phyloP scores from a whole-genome alignment of 2,329 filamentous ascomycete species.

The Didymellaceae sp. region DNA sequence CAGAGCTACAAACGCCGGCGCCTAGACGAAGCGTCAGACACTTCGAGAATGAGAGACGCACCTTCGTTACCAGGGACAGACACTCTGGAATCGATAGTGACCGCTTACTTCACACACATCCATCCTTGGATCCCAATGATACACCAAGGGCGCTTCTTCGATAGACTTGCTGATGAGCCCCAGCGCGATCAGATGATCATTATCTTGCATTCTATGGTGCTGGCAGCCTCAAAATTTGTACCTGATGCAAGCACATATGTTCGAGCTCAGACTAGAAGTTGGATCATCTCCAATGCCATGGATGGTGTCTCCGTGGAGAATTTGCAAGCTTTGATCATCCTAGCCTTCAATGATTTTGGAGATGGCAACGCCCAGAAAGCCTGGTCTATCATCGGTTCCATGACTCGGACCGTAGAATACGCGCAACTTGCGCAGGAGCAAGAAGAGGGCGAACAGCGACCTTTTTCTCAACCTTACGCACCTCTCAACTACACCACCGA shows the following conservation, averaged over 20 bases:
- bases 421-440: conserved; percentile 25
- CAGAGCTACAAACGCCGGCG: conserved; percentile 20
- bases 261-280: conserved; percentile 5
- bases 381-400: conserved; percentile 26
- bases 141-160: conserved; percentile 22
- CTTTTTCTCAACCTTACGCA: conserved; percentile 21
- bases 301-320: conserved; percentile 17
- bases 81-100: conserved; percentile 11
- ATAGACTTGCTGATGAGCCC: conserved; percentile 4
- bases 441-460: conserved; percentile 18
- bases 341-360: conserved; percentile 26
- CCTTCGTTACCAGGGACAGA: not conserved
- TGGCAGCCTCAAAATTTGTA: conserved; percentile 23
- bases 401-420: conserved; percentile 28
- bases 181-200: conserved; percentile 8
- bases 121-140: conserved; percentile 31
- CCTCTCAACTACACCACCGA: conserved; percentile 12
- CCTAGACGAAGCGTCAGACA: not conserved
- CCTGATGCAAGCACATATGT: not conserved
- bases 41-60: not conserved
- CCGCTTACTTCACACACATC: conserved; percentile 21
- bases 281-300: conserved; percentile 23
- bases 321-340: conserved; percentile 22
- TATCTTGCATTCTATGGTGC: conserved; percentile 21
- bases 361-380: conserved; percentile 21